Base-by-base conservation (phyloP, 2,329 filamentous ascomycete species). In the Zelopaecilomyces penicillatus region DNA sequence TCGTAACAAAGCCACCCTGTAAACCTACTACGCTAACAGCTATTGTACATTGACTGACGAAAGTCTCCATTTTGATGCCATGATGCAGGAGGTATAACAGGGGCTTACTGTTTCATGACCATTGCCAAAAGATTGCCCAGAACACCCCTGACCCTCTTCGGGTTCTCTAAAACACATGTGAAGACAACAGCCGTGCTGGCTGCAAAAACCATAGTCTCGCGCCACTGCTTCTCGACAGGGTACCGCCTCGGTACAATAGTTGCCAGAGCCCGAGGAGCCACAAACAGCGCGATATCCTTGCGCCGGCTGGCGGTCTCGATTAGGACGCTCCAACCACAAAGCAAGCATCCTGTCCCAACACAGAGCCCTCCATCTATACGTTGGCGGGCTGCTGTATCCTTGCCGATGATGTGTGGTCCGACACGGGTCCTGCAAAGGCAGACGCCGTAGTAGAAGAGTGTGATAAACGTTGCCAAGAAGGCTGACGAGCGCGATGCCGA, bases 251-350 rank as follows among this genome's bases (percentile, higher is more conserved):
- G 87, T 11, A 94, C 65, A 49, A 90, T 61, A 1, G 84, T 87
- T 6, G 84, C 85, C 50, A 87, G 69, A 10, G 87, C 88, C 50
- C 87, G 74, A 0, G 88, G 88, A 19, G 85, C 80, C 37, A 93
- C 87, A 60, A 94, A 94, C 34, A 93, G 71, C 6, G 83, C 78
- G 58, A 94, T 76, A 57, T 94, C 87, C 56, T 84, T 82, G 45
- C 83, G 72, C 50, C 85, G 75, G 38, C 71, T 69, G 5, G 73
- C 57, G 62, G 77, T 70, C 65, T 94, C 88, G 32, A 88, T 65
- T 38, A 94, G 68, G 38, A 93, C 80, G 64, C 86, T 90, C 82
- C 84, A 88, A 3, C 88, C 88, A 58, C 87, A 94, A 36, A 88
- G 67, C 43, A 80, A 62, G 62, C 87, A 91, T 5, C 87, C 87